Conservation (phyloP, 1,139 yeast species). For the Suhomyces bokatorum region DNA sequence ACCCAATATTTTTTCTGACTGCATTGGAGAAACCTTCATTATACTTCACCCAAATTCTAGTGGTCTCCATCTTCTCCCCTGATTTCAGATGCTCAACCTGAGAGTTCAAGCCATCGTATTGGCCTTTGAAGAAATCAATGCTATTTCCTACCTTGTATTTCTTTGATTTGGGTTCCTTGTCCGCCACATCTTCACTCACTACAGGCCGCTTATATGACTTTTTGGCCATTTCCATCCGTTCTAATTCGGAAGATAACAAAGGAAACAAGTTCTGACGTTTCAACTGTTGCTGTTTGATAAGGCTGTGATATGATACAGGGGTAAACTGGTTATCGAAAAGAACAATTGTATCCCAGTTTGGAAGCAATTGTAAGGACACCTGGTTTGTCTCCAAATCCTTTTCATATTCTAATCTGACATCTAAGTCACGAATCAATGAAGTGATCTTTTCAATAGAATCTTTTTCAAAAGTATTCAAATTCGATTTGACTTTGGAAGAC, state of each 20-base stretch:
- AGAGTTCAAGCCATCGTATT: slow-evolving; percentile 35
- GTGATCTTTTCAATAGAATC: slow-evolving; percentile 32
- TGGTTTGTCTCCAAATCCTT: slow-evolving; percentile 37
- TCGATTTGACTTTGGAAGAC: slow-evolving; percentile 29
- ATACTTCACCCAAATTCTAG: slow-evolving; percentile 84
- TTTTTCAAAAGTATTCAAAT: slow-evolving; percentile 28
- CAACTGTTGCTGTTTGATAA: slow-evolving; percentile 28
- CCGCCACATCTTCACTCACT: slow-evolving; percentile 16
- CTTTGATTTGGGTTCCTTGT: slow-evolving; percentile 26
- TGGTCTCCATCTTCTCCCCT: slow-evolving; percentile 12
- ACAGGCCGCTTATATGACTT: slow-evolving; percentile 16
- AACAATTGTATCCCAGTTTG: slow-evolving; percentile 39
- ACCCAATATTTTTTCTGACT: slow-evolving; percentile 78
- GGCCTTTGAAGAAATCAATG: slow-evolving; percentile 43
- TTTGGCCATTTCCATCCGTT: slow-evolving; percentile 26
- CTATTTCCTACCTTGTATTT: slow-evolving; percentile 27
- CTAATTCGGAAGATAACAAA: slow-evolving; percentile 43
- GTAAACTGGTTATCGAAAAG: slow-evolving; percentile 27
- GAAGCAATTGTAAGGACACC: slow-evolving; percentile 32
- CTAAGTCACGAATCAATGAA: slow-evolving; percentile 26
- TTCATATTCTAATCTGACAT: slow-evolving; percentile 33
- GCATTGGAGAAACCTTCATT: slow-evolving; percentile 96
- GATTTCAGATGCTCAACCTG: slow-evolving; percentile 20
- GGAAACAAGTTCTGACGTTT: slow-evolving; percentile 42
- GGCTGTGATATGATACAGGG: slow-evolving; percentile 17